A percentile compares a stretch with the other conserved stretches of the same genome.
Evolutionary conservation across 805 yeast genomes (phyloP).

Genomic region (Ascoidea rubescens): DNA sequence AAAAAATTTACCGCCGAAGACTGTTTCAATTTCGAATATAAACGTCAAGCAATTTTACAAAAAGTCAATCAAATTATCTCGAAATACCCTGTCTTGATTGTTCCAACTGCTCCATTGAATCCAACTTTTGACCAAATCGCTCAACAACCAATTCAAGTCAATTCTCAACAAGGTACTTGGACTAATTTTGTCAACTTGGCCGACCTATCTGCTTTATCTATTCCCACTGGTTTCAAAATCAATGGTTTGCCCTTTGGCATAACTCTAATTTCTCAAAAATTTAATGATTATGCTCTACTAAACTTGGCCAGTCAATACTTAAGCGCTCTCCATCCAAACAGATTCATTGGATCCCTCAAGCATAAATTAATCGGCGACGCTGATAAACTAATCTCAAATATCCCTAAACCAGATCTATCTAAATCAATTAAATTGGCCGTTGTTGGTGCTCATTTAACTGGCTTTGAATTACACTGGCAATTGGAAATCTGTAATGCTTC

Average conservation of each 20-base stretch:
- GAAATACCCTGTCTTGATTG: constrained; percentile 61
- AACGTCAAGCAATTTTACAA: constrained; percentile 68
- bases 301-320: constrained; percentile 70
- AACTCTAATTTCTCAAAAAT: constrained; percentile 69
- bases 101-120: constrained; percentile 90
- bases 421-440: constrained; percentile 64
- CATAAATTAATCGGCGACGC: constrained; percentile 18
- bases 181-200: constrained; percentile 93
- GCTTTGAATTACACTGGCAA: constrained; percentile 91
- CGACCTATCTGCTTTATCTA: constrained; percentile 80
- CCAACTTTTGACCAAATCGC: constrained; percentile 67
- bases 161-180: constrained; percentile 95
- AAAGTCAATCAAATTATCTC: constrained; percentile 39
- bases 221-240: constrained; percentile 78
- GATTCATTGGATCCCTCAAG: constrained; percentile 5
- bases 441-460: constrained; percentile 89
- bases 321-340: constrained; percentile 19
- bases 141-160: constrained; percentile 67
- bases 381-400: constrained; percentile 30
- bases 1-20: constrained; percentile 69
- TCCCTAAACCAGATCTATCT: constrained; percentile 30
- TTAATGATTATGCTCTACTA: constrained; percentile 78
- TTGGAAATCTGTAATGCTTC: constrained; percentile 71
- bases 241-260: constrained; percentile 90
- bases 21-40: constrained; percentile 74